These are phyloP conservation scores for Erysimum cheiri DNA, from an alignment of 441 rosid genomes.

Conservation along the genomic window DNA sequence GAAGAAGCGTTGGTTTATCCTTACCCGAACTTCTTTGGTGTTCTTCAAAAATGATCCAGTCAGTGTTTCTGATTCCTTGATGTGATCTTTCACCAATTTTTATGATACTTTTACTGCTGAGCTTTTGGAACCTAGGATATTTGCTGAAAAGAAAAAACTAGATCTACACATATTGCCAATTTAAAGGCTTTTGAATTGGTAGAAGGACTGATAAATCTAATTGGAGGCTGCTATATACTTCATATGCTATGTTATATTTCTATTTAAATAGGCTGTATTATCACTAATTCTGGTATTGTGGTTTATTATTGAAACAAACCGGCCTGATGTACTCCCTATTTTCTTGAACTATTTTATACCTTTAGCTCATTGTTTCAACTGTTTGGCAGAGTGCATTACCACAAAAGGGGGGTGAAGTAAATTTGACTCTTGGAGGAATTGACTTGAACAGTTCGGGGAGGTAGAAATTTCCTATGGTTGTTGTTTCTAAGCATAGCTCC, in stretches of 20 bases:
- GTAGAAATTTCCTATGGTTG: slow-evolving; percentile 47
- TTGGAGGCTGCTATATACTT: neutral
- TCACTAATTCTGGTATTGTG: slow-evolving; percentile 1
- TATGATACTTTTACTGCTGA: neutral
- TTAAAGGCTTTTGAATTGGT: neutral
- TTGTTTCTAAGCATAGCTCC: slow-evolving; percentile 33
- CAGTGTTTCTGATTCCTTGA: slow-evolving; percentile 43
- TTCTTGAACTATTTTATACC: slow-evolving; percentile 4
- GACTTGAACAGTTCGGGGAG: slow-evolving; percentile 98
- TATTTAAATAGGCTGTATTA: neutral
- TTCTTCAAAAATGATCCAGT: slow-evolving; percentile 97
- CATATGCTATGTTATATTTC: neutral
- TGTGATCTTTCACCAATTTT: neutral
- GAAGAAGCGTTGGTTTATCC: slow-evolving; percentile 98
- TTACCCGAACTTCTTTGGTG: slow-evolving; percentile 89
- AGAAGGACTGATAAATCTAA: neutral
- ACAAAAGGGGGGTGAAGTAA: slow-evolving; percentile 92
- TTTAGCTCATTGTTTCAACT: slow-evolving; percentile 41
- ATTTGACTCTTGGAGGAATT: slow-evolving; percentile 94
- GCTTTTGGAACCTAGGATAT: neutral
- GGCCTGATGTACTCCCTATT: neutral
- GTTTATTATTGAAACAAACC: neutral
- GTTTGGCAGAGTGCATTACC: slow-evolving; percentile 78
- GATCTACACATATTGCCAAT: neutral
- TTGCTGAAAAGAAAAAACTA: neutral